phyloP scores from a whole-genome alignment of 345 rosid species.

The Hypericum androsaemum region DNA sequence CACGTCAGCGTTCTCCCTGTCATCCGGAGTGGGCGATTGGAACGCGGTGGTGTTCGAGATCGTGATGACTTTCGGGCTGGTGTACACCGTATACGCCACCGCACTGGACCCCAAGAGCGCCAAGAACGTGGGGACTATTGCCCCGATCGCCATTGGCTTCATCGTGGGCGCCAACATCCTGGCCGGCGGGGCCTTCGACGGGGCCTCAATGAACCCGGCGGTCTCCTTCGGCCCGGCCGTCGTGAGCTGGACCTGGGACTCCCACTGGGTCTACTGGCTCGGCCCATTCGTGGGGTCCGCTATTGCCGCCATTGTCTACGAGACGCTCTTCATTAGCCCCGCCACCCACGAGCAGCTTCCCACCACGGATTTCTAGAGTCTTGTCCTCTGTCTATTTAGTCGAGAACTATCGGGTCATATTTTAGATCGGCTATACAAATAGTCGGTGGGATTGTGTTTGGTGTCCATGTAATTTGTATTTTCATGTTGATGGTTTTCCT shows the following conservation, averaged over 20 bases:
- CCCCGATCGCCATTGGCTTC: constrained; percentile 25
- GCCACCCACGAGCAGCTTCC: constrained; percentile 19
- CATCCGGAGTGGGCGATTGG: constrained; percentile 20
- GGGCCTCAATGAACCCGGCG: constrained; percentile 29
- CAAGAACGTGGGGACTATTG: constrained; percentile 11
- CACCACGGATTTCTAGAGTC: constrained; percentile 10
- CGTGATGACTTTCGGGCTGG: constrained; percentile 28
- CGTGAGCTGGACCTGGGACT: constrained; percentile 24
- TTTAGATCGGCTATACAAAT: no score
- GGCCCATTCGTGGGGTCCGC: constrained; percentile 22
- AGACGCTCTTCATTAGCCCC: constrained; percentile 17
- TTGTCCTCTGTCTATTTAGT: no score
- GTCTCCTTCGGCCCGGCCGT: constrained; percentile 25
- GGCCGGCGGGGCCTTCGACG: constrained; percentile 27
- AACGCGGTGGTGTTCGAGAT: constrained; percentile 23
- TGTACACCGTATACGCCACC: constrained; percentile 23
- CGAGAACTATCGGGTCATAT: no score
- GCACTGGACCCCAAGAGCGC: constrained; percentile 23
- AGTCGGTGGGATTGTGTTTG: no score
- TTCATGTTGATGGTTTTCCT: no score
- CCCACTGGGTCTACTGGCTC: constrained; percentile 30
- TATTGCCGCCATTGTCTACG: constrained; percentile 22
- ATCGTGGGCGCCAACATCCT: constrained; percentile 27
- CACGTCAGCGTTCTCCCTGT: constrained; percentile 21
- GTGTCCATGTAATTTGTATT: no score